These are phyloP conservation scores for Lolium multiflorum DNA, from an alignment of 176 grass and related monocot genomes.

Conservation along the genomic window DNA sequence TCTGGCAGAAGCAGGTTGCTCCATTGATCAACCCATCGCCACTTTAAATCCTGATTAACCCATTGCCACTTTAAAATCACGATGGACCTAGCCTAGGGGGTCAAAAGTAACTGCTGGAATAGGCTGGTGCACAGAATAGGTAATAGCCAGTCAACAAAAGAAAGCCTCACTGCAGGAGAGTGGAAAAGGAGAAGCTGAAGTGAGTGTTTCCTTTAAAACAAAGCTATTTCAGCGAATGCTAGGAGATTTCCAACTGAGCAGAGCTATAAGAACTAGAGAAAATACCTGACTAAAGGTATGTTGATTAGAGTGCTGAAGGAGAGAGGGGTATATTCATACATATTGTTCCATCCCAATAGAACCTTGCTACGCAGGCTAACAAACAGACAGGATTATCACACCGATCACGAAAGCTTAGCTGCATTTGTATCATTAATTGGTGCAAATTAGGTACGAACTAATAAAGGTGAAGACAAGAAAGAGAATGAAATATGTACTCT, in stretches of 20 bases:
- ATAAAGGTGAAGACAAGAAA: background rate
- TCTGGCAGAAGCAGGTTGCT: background rate
- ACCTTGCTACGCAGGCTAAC: background rate
- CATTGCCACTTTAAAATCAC: background rate
- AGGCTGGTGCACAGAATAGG: background rate
- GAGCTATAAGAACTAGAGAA: background rate
- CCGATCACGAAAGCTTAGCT: background rate
- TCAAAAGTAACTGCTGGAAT: background rate
- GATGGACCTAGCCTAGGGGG: background rate
- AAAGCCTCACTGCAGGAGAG: background rate
- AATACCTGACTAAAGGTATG: background rate
- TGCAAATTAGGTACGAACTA: background rate
- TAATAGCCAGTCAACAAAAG: background rate
- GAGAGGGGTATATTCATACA: background rate
- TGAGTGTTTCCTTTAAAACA: background rate
- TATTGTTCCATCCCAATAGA: background rate
- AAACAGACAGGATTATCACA: background rate
- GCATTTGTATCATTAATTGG: background rate
- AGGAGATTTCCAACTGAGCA: background rate
- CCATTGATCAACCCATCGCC: background rate
- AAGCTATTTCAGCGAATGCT: background rate
- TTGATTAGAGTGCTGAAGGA: background rate
- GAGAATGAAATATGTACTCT: background rate
- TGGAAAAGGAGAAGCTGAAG: background rate
- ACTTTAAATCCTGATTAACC: background rate